These are phyloP conservation scores for Draba incana DNA, from an alignment of 345 rosid species.

Conservation along the genomic window DNA sequence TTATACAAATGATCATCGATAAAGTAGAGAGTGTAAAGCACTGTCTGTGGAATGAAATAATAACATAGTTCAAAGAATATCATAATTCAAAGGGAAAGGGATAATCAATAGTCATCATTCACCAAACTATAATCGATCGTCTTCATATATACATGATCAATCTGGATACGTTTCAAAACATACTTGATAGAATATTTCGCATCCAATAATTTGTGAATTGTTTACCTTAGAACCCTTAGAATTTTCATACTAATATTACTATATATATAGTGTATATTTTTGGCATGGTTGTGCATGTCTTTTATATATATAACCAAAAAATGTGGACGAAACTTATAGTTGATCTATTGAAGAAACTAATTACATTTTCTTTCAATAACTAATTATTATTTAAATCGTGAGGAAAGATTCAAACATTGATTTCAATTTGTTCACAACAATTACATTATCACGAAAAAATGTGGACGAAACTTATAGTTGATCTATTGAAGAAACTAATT, in stretches of 20 bases:
- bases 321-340: too few species aligned
- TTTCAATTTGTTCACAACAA: too few species aligned
- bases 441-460: too few species aligned
- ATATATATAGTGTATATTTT: too few species aligned
- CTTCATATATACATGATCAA: slow-evolving; percentile 27
- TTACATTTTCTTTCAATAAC: too few species aligned
- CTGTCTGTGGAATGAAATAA: slow-evolving; percentile 23
- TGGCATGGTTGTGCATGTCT: too few species aligned
- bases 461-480: too few species aligned
- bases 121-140: slow-evolving; percentile 14
- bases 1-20: background rate
- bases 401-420: too few species aligned
- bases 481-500: too few species aligned
- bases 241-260: background rate
- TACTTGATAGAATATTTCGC: background rate
- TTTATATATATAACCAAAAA: too few species aligned
- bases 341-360: too few species aligned
- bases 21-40: slow-evolving; percentile 21
- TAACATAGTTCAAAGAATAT: slow-evolving; percentile 33
- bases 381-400: too few species aligned
- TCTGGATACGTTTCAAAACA: background rate
- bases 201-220: slow-evolving; percentile 29
- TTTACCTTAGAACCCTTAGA: background rate
- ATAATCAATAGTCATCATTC: slow-evolving; percentile 19
- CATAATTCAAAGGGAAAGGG: slow-evolving; percentile 35